A percentile compares a stretch with the other conserved stretches of the same genome.
phyloP scores from a whole-genome alignment of 768 basidiomycete genomes.

The Rhodotorula kratochvilovae region DNA sequence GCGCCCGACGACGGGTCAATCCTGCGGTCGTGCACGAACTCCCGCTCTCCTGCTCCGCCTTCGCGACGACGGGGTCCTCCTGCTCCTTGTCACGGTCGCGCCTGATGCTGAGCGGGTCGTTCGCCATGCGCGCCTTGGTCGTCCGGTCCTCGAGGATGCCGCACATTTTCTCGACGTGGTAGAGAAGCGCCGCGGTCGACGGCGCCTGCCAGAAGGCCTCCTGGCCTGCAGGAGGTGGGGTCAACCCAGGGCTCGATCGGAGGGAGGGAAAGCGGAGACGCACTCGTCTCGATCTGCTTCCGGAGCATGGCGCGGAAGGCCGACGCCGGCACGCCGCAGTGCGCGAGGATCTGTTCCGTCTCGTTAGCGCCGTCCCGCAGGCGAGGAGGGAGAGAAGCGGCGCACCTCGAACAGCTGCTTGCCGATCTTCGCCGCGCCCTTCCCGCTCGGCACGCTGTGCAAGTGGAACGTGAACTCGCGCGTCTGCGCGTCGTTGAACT shows the following conservation, averaged over 20 bases:
- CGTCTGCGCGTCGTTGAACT: constrained; percentile 25
- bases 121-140: constrained; percentile 9
- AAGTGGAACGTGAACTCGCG: constrained; percentile 18
- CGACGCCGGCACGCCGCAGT: constrained; percentile 19
- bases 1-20: constrained; percentile 12
- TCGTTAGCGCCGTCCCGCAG: not conserved
- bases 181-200: constrained; percentile 15
- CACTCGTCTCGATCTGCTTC: constrained; percentile 5
- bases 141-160: constrained; percentile 22
- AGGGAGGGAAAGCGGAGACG: not conserved
- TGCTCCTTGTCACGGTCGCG: not conserved
- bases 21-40: constrained; percentile 26
- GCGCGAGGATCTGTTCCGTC: constrained; percentile 7
- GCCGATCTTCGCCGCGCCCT: constrained; percentile 7
- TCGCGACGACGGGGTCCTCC: not conserved
- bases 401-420: constrained; percentile 31
- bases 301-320: constrained; percentile 7
- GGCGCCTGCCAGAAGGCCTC: not conserved
- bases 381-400: not conserved
- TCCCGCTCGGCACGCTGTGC: constrained; percentile 12
- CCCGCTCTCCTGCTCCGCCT: not conserved
- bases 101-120: constrained; percentile 12
- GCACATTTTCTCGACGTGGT: constrained; percentile 14
- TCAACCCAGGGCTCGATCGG: too few relatives aligned
- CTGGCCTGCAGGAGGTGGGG: not conserved